These are phyloP conservation scores for Anastatica hierochuntica DNA, from an alignment of 345 rosid species.

Conservation along the genomic window DNA sequence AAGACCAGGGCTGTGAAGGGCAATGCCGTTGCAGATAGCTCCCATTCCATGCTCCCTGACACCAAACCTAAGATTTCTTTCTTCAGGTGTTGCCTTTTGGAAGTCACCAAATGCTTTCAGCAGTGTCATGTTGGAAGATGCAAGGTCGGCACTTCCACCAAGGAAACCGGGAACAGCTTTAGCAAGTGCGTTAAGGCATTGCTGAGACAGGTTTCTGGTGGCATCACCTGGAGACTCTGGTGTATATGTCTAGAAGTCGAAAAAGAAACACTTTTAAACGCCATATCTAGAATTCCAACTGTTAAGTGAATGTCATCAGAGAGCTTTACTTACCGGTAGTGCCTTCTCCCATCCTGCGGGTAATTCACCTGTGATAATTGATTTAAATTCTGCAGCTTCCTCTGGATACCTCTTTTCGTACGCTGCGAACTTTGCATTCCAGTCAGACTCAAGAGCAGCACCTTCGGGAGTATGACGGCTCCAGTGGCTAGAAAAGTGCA, in stretches of 20 bases:
- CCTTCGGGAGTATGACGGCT: conserved; percentile 75
- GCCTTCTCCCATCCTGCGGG: conserved; percentile 96
- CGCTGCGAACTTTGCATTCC: conserved; percentile 78
- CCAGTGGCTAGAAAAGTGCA: conserved; percentile 67
- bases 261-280: background rate
- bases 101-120: conserved; percentile 83
- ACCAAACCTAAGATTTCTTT: conserved; percentile 84
- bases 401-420: conserved; percentile 80
- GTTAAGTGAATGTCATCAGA: background rate
- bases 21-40: conserved; percentile 90
- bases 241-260: conserved; percentile 52
- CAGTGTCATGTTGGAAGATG: conserved; percentile 96
- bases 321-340: conserved; percentile 56
- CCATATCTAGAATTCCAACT: background rate
- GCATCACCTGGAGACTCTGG: conserved; percentile 91
- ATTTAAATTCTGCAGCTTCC: conserved; percentile 87
- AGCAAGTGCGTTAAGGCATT: conserved; percentile 73
- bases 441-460: conserved; percentile 68
- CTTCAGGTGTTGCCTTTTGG: conserved; percentile 88
- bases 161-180: conserved; percentile 81
- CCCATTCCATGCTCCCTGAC: conserved; percentile 99
- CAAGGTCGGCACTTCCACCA: conserved; percentile 98
- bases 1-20: conserved; percentile 80
- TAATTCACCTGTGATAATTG: conserved; percentile 64
- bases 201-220: conserved; percentile 88